A percentile compares a stretch with the other conserved stretches of the same genome.
These are phyloP conservation scores for Diplosphaera chodatii DNA, from an alignment of 139 green algal genomes.

Conservation along the genomic window DNA sequence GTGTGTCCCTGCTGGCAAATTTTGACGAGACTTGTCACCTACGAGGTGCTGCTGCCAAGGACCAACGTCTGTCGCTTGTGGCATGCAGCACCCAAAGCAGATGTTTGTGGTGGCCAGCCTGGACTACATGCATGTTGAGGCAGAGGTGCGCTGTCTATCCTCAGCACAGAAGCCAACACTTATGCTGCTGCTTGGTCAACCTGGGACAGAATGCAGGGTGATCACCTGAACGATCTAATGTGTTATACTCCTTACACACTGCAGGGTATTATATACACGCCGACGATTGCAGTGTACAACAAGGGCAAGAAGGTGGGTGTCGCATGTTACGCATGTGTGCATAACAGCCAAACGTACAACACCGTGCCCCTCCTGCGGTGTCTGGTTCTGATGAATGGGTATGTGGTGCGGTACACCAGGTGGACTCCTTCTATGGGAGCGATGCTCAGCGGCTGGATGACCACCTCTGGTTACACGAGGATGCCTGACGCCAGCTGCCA, in stretches of 20 bases:
- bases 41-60: too few species aligned
- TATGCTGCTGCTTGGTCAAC: too few species aligned
- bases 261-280: conserved; percentile 54
- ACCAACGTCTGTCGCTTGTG: neutral
- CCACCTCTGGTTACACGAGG: conserved; percentile 23
- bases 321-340: too few species aligned
- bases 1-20: neutral
- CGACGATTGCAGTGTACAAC: conserved; percentile 55
- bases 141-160: neutral
- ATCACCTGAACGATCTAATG: conserved; percentile 10
- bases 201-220: too few species aligned
- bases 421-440: conserved; percentile 33
- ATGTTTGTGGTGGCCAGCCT: conserved; percentile 66
- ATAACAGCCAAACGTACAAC: too few species aligned
- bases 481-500: too few species aligned
- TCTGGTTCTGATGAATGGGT: too few species aligned
- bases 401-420: conserved; percentile 5
- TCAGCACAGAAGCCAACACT: too few species aligned
- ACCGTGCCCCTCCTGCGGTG: too few species aligned
- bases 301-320: conserved; percentile 39
- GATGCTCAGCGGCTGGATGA: conserved; percentile 31
- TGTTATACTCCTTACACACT: too few species aligned
- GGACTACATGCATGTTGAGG: conserved; percentile 38
- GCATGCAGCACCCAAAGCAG: conserved; percentile 35
- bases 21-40: too few species aligned